phyloP scores from a whole-genome alignment of 2,329 filamentous ascomycete genomes.

The Pestalotiopsis sp. region DNA sequence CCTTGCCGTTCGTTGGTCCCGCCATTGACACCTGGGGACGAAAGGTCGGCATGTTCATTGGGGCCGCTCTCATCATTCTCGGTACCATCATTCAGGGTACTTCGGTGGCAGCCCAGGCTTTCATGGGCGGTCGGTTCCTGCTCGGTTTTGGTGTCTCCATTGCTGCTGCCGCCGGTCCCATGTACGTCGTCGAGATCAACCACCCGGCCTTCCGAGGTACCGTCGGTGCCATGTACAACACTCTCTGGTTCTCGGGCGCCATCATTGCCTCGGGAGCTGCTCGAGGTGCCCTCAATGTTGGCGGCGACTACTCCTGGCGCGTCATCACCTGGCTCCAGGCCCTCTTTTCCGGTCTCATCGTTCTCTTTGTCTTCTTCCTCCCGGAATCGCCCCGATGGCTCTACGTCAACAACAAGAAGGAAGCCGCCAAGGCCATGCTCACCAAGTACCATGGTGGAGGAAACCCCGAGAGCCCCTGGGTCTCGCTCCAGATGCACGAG shows the following conservation, averaged over 20 bases:
- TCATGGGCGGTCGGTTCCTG: constrained; percentile 62
- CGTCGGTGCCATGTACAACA: constrained; percentile 45
- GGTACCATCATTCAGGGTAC: constrained; percentile 51
- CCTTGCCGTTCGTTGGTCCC: constrained; percentile 49
- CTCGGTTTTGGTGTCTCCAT: constrained; percentile 60
- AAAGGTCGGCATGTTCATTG: constrained; percentile 49
- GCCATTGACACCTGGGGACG: constrained; percentile 50
- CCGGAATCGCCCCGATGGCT: constrained; percentile 47
- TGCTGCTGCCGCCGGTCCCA: constrained; percentile 47
- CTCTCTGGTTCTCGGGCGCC: constrained; percentile 49
- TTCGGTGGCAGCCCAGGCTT: constrained; percentile 40
- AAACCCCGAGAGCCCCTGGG: constrained; percentile 47
- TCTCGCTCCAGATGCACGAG: constrained; percentile 45
- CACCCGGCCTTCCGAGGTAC: constrained; percentile 49
- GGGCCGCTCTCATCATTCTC: constrained; percentile 45
- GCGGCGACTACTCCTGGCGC: constrained; percentile 42
- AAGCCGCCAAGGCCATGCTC: constrained; percentile 38
- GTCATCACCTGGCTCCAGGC: constrained; percentile 48
- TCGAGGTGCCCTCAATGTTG: constrained; percentile 43
- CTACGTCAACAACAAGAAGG: constrained; percentile 41
- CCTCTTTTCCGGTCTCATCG: constrained; percentile 42
- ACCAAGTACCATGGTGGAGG: constrained; percentile 48
- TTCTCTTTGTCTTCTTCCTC: constrained; percentile 37
- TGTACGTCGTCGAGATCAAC: constrained; percentile 50
- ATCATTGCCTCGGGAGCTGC: constrained; percentile 54